Evolutionary conservation across 2,329 filamentous ascomycete species (phyloP), one percentile per base, ranked within the genome.

Genomic region (Colletotrichum spaethianum): DNA sequence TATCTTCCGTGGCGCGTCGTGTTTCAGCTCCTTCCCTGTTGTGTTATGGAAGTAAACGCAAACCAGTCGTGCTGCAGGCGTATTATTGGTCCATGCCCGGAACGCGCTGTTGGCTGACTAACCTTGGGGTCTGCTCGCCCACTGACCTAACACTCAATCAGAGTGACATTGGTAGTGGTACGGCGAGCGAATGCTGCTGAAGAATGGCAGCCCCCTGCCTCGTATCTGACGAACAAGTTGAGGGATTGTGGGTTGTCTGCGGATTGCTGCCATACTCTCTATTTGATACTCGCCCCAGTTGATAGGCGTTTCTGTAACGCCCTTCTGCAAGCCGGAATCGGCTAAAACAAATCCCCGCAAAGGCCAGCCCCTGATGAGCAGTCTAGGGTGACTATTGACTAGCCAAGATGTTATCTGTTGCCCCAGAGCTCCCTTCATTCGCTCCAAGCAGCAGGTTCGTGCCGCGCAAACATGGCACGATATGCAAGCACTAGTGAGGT

Each of bases 321-420:
- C 46, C 64, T 52, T 44, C 48, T 57, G 69, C 64, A 59, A 36
- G 50, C 42, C 33, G 50, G 28, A 59, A 68, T 67, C 64, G 56
- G 55, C 64, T 72, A 72, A 72, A 72, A 72, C 64, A 63, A 68
- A 53, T 40, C 69, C 69, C 69, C 69, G 64, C 64, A 72, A 59
- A 48, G 36, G 26, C 11, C 48, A 46, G 26, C 64, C 64, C 69
- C 42, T 69, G 69, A 63, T 68, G 28, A 57, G 40, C 50, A 23
- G 26, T 8, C 42, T n/a, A 16, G 46, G 56, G 28, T 31, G 28
- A 12, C 23, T 36, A 61, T 40, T n/a, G 57, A 67, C 16, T 4
- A n/a, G 50, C 48, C 63, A 57, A 57, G 57, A 36, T 28, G 50
- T 44, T 67, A 44, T 62, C 33, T 42, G 20, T 16, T 40, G 63